phyloP scores from a whole-genome alignment of 192 early-diverging fungal species.

The Gaertneriomyces sp. region DNA sequence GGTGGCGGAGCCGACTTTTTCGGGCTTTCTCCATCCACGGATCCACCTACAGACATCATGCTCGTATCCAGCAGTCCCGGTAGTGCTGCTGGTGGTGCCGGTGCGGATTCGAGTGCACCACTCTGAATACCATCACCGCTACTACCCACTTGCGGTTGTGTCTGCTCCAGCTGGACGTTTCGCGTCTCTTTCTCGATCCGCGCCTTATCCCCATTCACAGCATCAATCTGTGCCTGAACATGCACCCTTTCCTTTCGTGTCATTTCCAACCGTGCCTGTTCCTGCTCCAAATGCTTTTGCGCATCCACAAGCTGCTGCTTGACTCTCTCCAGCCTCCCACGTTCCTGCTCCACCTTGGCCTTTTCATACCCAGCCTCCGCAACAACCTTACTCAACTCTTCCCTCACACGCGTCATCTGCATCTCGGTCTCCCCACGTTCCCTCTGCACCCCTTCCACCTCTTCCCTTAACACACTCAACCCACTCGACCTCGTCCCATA shows the following conservation, averaged over 20 bases:
- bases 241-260: not conserved
- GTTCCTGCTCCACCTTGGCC: slow-evolving; percentile 57
- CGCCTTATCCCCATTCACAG: too few relatives aligned
- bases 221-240: too few relatives aligned
- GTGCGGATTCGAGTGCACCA: not conserved
- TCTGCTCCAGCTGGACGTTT: slow-evolving; percentile 2
- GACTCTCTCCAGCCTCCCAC: slow-evolving; percentile 62
- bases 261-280: slow-evolving; percentile 16
- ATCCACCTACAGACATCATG: not conserved
- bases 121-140: slow-evolving; percentile 21
- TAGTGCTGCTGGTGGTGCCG: not conserved
- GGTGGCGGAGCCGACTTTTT: slow-evolving; percentile 18
- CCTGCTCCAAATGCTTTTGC: slow-evolving; percentile 41
- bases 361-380: slow-evolving; percentile 54
- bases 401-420: slow-evolving; percentile 50
- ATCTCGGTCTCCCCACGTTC: slow-evolving; percentile 48
- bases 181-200: slow-evolving; percentile 19
- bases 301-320: slow-evolving; percentile 55
- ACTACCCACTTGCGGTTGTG: slow-evolving; percentile 16
- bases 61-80: not conserved
- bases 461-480: slow-evolving; percentile 38
- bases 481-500: slow-evolving; percentile 43
- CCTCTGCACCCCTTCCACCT: slow-evolving; percentile 42
- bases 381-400: slow-evolving; percentile 48
- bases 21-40: not conserved